Evolutionary conservation across 805 yeast species (phyloP).

Genomic region (Cyberlindnera euphorbiae): DNA sequence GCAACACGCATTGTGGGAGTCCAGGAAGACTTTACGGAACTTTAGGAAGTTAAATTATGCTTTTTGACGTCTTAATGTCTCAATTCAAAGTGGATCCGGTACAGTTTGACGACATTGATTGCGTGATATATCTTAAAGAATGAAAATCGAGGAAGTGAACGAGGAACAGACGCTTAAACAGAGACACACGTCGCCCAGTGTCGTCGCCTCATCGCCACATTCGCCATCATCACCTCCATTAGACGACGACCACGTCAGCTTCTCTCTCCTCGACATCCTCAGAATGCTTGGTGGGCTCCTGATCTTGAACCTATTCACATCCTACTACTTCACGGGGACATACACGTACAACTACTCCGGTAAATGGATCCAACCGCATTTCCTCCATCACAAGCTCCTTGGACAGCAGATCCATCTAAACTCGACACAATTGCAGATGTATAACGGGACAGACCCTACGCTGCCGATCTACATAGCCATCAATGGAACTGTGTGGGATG

Average conservation of each 20-base stretch:
- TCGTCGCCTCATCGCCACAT: no score
- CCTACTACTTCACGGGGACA: slow-evolving; percentile 20
- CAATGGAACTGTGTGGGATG: slow-evolving; percentile 53
- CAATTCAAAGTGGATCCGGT: neutral
- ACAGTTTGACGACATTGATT: no score
- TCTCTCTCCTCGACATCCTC: slow-evolving; percentile 17
- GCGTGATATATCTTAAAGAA: no score
- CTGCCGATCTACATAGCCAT: slow-evolving; percentile 48
- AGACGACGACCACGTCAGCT: neutral
- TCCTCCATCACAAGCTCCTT: slow-evolving; percentile 18
- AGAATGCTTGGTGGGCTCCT: slow-evolving; percentile 21
- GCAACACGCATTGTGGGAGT: neutral
- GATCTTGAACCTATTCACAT: slow-evolving; percentile 8
- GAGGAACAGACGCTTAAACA: neutral
- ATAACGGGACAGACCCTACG: slow-evolving; percentile 37
- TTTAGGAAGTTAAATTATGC: no score
- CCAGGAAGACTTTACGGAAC: neutral
- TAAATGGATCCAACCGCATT: slow-evolving; percentile 36
- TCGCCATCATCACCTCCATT: neutral
- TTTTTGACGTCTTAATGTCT: no score
- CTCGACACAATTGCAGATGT: slow-evolving; percentile 33
- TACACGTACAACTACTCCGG: slow-evolving; percentile 47
- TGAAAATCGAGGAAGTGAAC: neutral
- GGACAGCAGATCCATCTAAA: slow-evolving; percentile 29
- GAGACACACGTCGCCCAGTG: no score